Evolutionary conservation across 306 rosid species (phyloP), one percentile per base, ranked within the genome.

Genomic region (Quercus gilva): DNA sequence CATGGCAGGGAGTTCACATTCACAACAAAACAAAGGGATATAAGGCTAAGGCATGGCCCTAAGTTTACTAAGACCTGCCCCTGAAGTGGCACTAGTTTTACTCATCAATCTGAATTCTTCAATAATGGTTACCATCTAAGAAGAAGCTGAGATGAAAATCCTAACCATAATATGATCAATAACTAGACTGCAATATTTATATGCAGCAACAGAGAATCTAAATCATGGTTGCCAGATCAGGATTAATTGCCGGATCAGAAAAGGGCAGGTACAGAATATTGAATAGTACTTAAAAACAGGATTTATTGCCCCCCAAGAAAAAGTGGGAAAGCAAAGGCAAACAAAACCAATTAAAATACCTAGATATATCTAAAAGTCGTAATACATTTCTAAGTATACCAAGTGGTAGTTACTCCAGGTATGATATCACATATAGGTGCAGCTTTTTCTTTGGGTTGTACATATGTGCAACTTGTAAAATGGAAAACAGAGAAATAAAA

Each of bases 21-120:
- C 68, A 18, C 45, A 74, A 73, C 69, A 79, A 82, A 79, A 77
- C 69, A 77, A 59, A 67, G 72, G 55, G 35, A 68, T 70, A 60
- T 55, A 63, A 1, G 45, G 73, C 65, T 67, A 80, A 31, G 6
- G 13, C 11, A 68, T 75, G 61, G 59, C 75, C 59, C 65, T 28
- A 63, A 28, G 11, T 63, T 63, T 28, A 28, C 69, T 13, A 63
- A 5, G 20, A 63, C 69, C 69, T 26, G 69, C 41, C 8, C 41
- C 76, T 35, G 67, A 33, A 67, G 78, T 37, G 69, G 67, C 67
- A n/a, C 58, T 77, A 21, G 70, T 43, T 67, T 74, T 52, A 78
- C 61, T 41, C 70, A 76, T 55, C 59, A 76, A 74, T 58, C 71
- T 23, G 75, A 84, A 23, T 80, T 83, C 29, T 78, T 75, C 76